phyloP scores from a whole-genome alignment of 495 filamentous ascomycete species.

The Talaromyces borbonicus region DNA sequence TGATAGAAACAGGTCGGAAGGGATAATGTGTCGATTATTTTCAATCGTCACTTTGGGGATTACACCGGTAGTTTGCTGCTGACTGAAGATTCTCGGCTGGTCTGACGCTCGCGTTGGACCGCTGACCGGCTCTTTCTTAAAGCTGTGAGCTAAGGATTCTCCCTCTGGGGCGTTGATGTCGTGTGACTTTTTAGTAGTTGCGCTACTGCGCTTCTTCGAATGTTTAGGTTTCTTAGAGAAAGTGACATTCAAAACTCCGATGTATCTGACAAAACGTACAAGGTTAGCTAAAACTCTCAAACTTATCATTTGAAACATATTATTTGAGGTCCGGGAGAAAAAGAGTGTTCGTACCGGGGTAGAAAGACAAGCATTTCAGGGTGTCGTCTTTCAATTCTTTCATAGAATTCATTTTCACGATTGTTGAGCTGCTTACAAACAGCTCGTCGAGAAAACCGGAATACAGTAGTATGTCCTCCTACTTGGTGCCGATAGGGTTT shows the following conservation, averaged over 20 bases:
- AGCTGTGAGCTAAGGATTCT: conserved; percentile 53
- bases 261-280: conserved; percentile 54
- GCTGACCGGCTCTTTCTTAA: conserved; percentile 15
- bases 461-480: conserved; percentile 90
- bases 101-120: conserved; percentile 18
- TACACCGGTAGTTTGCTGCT: conserved; percentile 52
- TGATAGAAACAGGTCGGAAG: conserved; percentile 56
- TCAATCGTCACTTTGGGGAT: conserved; percentile 91
- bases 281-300: conserved; percentile 19
- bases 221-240: conserved; percentile 76
- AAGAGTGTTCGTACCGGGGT: conserved; percentile 55
- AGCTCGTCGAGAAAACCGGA: conserved; percentile 86
- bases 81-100: conserved; percentile 64
- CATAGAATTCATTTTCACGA: conserved; percentile 96
- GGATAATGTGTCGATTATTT: conserved; percentile 93
- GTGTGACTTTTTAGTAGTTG: conserved; percentile 9
- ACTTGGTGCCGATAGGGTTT: conserved; percentile 97
- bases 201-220: conserved; percentile 43
- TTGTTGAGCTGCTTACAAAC: conserved; percentile 98
- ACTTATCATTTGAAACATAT: neutral
- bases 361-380: conserved; percentile 83
- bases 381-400: conserved; percentile 83
- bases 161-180: conserved; percentile 15
- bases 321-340: too few relatives aligned
- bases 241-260: conserved; percentile 94